Percentiles rank a stretch among this genome's conserved stretches.
These are phyloP conservation scores for Bruguiera gymnorhiza DNA, from an alignment of 345 rosid genomes.

Conservation along the genomic window DNA sequence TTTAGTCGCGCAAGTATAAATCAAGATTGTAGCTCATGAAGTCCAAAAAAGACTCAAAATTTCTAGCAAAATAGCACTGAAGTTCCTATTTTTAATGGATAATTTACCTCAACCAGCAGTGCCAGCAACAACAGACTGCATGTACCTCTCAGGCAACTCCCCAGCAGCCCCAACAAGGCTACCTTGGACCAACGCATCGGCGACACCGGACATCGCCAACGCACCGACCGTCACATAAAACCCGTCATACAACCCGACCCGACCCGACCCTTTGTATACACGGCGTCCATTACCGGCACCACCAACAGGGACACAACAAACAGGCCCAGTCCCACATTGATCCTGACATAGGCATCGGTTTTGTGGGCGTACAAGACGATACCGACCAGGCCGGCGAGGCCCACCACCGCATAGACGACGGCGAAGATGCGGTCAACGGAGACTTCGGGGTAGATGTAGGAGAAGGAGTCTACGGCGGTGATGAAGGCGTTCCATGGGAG, in stretches of 20 bases:
- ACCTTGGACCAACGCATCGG: conserved; percentile 87
- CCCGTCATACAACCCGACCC: conserved; percentile 76
- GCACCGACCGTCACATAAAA: conserved; percentile 62
- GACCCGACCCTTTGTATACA: conserved; percentile 68
- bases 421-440: conserved; percentile 90
- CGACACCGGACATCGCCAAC: conserved; percentile 58
- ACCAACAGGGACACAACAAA: conserved; percentile 59
- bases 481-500: conserved; percentile 99
- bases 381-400: conserved; percentile 48
- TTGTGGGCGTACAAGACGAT: conserved; percentile 63
- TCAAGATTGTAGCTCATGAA: not conserved
- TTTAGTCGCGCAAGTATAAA: too few relatives aligned
- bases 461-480: conserved; percentile 97
- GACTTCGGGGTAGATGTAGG: conserved; percentile 80
- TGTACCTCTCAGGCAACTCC: conserved; percentile 84
- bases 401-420: conserved; percentile 69
- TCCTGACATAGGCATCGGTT: conserved; percentile 65
- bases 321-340: conserved; percentile 66
- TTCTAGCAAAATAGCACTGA: not conserved
- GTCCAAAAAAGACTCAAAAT: not conserved
- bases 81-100: not conserved
- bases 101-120: conserved; percentile 89
- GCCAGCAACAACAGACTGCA: conserved; percentile 94
- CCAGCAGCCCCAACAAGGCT: conserved; percentile 90
- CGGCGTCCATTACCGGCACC: conserved; percentile 71